Evolutionary conservation across 176 grass and related monocot genomes (phyloP).

Genomic region (Hordeum vulgare): DNA sequence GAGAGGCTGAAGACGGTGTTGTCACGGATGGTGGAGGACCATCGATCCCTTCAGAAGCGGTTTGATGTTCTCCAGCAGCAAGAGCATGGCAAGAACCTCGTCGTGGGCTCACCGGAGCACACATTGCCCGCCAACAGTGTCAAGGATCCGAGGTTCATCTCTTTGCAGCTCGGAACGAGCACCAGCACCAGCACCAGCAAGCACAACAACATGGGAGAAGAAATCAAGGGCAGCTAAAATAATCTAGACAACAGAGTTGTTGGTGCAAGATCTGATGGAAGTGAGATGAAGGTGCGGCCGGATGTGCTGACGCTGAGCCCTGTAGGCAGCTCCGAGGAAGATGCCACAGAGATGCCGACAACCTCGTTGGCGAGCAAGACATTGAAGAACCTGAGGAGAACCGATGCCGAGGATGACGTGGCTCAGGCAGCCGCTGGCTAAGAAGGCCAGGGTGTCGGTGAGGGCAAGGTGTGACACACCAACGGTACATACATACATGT

Average conservation of each 20-base stretch:
- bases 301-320: slow-evolving; percentile 48
- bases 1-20: slow-evolving; percentile 59
- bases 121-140: neutral
- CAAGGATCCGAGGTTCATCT: slow-evolving; percentile 47
- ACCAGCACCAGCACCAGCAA: slow-evolving; percentile 16
- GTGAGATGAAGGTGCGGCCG: neutral
- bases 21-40: slow-evolving; percentile 42
- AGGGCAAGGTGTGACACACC: slow-evolving; percentile 68
- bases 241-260: slow-evolving; percentile 20
- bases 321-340: slow-evolving; percentile 49
- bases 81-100: slow-evolving; percentile 11
- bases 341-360: neutral
- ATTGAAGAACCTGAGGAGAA: slow-evolving; percentile 24
- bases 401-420: slow-evolving; percentile 25
- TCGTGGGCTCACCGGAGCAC: neutral
- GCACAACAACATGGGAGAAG: slow-evolving; percentile 35
- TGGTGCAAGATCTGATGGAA: slow-evolving; percentile 12
- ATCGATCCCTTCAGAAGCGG: slow-evolving; percentile 56
- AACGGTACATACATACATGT: slow-evolving; percentile 32
- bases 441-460: slow-evolving; percentile 77
- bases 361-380: slow-evolving; percentile 40
- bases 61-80: slow-evolving; percentile 36
- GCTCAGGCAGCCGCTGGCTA: slow-evolving; percentile 39
- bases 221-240: neutral
- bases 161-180: slow-evolving; percentile 45